Evolutionary conservation across 805 yeast genomes (phyloP), one percentile per base, ranked within the genome.

Genomic region (Wickerhamiella musiphila): DNA sequence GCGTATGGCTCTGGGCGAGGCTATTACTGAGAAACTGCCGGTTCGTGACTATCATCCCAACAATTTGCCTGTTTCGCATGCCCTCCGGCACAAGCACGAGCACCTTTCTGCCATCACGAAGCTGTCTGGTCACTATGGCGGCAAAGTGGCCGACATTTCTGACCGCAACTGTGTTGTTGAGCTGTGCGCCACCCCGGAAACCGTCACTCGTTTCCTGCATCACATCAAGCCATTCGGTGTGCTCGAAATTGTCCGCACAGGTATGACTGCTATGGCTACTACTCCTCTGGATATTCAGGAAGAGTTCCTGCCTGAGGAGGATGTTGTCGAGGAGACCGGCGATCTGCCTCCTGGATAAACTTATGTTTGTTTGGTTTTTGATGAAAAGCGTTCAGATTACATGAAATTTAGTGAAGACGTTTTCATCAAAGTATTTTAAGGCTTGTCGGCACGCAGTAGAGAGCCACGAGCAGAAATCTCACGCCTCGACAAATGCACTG

Each of bases 251-350:
- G 94, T 95, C 27, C 72, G 98, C 61, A 77, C 93, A 17, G 98
- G 98, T 60, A 81, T 86, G 92, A 83, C 90, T 86, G 98, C 96
- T 7, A 67, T 90, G 48, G 92, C 96, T 51, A 75, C 95, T 68
- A 81, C 96, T 31, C 94, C 94, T 26, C 60, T 83, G 45, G 79
- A 74, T 41, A 59, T 58, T 15, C 54, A 50, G 26, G 65, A 58
- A 9, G 66, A 61, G 14, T 71, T 32, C 29, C 29, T 23, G 23
- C 59, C 54, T 26, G 66, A 59, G 13, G 66, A 61, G 15, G 71
- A 65, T 18, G 57, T 58, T 11, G 61, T 63, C 16, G 60, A 77
- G 35, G 69, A 72, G 44, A 33, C 35, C 19, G 93, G 83, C 39
- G 96, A 86, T 54, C 67, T 86, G 49, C 98, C 98, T 40, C 98